Evolutionary conservation across 768 basidiomycete species (phyloP), one percentile per base, ranked within the genome.

Genomic region (Fomitopsis serialis): DNA sequence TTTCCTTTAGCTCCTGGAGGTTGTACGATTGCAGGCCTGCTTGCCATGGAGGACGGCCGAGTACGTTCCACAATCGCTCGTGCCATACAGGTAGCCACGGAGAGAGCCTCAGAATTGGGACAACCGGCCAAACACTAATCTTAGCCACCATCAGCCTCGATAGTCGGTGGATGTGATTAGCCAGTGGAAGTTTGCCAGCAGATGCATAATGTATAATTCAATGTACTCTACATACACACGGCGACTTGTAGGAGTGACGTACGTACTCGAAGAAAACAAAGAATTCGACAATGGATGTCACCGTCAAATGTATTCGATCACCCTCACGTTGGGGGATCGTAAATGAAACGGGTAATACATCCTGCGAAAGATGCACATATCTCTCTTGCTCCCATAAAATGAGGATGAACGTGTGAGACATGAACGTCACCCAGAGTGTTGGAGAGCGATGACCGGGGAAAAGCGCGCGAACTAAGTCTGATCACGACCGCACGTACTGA

Each of bases 361-460:
- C 50, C 52, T 47, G 48, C 32, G 46, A 54, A 50, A 44, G 24
- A 58, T 34, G 48, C 50, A 55, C 57, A 42, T 52, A 59, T 61
- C 53, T 21, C 51, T 92, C 65, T 95, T 73, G 92, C 92, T 95
- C 87, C 79, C 83, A 69, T 92, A 90, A 95, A 96, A 96, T 95
- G 87, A 93, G 91, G 82, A 85, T 84, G 79, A 58, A 74, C 88
- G 87, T 84, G 85, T 92, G 68, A 70, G 67, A 54, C 55, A 60
- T n/a, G 62, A 74, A 83, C 86, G 86, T 79, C 81, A 83, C 80
- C 86, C 93, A 95, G 93, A 95, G 93, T 96, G 93, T 95, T 80
- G 80, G 80, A 80, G 91, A 96, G 92, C 93, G 50, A 37, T 11
- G 13, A 8, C 2, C 9, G 35, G 49, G 42, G 7, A 17, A 4